Base-by-base conservation (phyloP, 106 monocot species). In the Dioscorea dumetorum region DNA sequence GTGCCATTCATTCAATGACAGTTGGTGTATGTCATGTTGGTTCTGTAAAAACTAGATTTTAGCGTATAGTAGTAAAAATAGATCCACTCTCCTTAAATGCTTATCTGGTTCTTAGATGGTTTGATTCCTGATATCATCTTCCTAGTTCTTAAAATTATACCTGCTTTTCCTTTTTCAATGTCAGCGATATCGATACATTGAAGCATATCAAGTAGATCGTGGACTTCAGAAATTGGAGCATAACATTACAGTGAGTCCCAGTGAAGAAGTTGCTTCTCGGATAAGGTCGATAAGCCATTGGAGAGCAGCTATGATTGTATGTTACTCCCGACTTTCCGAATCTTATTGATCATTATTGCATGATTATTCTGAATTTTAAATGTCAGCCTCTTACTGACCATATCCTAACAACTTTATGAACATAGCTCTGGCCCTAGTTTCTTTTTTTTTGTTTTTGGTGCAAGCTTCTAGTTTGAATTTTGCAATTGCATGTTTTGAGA, bases 301-400 rank as follows among this genome's bases (percentile, higher is more conserved):
- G 91, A 88, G 95, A 61, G 48, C 81, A 70, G 66, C 67, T 56
- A 77, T 97, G 66, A 80, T 97, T 69, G 93, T 94, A 87, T 87
- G 93, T 84, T 71, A 24, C 31, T 50, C 61, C 18, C 31, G 53
- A 10, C 21, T 50, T 68, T 57, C 4, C 15, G 17, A 52, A 33
- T 33, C 33, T 63, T 71, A 31, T 33, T 28, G 60, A 48, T n/a
- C n/a, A 13, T 61, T 20, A 16, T 64, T 32, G 28, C 14, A 18
- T 22, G 22, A 5, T 23, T 59, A 59, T 59, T 20, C 10, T 59
- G 59, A 59, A 58, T 58, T 18, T 18, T 58, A 8, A 22, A 59
- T 22, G 22, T 21, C 22, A 23, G 16, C 15, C 19, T 6, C 41
- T 8, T 41, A 41, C 41, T 41, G 10, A 41, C 41, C 41, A 10